Evolutionary conservation across 2,329 filamentous ascomycete genomes (phyloP).

Genomic region (Myriosclerotinia scirpicola): DNA sequence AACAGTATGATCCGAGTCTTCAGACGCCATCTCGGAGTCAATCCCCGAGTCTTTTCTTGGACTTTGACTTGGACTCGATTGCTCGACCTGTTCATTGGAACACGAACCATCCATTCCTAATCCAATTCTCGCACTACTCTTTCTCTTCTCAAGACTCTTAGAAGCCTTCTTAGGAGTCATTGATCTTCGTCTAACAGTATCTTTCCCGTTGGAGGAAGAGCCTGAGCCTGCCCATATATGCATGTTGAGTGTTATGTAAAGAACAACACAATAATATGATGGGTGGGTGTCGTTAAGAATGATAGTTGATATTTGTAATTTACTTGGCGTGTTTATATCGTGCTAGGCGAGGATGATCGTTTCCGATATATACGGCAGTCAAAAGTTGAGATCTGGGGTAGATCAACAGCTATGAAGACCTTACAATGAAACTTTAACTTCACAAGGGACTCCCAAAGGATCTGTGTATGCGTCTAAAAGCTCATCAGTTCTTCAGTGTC

Average conservation of each 20-base stretch:
- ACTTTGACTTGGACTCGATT: background rate
- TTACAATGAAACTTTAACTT: background rate
- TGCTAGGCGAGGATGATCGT: background rate
- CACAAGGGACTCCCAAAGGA: background rate
- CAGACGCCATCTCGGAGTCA: background rate
- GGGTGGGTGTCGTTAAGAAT: no score
- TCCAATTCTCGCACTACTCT: slow-evolving; percentile 7
- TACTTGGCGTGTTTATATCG: no score
- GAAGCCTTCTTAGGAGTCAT: background rate
- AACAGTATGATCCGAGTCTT: background rate
- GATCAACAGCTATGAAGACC: background rate
- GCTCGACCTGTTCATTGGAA: background rate
- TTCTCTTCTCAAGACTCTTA: background rate
- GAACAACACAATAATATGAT: background rate
- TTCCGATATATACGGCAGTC: background rate
- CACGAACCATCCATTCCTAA: background rate
- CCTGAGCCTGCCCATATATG: slow-evolving; percentile 17
- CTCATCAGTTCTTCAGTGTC: background rate
- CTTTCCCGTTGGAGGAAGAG: background rate
- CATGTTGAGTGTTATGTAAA: background rate
- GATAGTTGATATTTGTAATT: no score
- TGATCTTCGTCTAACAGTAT: slow-evolving; percentile 2
- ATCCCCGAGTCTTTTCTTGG: background rate
- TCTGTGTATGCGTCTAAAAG: background rate
- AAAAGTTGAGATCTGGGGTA: background rate